Evolutionary conservation across 495 filamentous ascomycete species (phyloP).

Genomic region (Copromyces sp.): DNA sequence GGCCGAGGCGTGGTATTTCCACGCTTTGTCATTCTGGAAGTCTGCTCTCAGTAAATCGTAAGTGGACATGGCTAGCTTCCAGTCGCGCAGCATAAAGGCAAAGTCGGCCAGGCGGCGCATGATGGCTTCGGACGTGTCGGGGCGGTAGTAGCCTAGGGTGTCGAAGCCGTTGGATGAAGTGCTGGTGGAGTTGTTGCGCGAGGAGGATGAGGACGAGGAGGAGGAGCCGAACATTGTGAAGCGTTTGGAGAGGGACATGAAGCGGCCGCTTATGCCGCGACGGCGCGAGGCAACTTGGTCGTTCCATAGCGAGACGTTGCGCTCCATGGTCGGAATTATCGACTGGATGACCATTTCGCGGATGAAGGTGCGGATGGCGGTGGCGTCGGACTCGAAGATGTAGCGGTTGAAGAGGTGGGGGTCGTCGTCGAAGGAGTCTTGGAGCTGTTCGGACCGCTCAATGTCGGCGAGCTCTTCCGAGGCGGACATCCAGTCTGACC

Average conservation of each 20-base stretch:
- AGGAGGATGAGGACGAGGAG: constrained; percentile 33
- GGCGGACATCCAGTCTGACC: constrained; percentile 81
- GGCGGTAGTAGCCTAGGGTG: constrained; percentile 68
- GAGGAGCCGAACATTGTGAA: constrained; percentile 67
- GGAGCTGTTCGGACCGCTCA: constrained; percentile 42
- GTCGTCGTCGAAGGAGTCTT: constrained; percentile 58
- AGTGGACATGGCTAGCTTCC: constrained; percentile 78
- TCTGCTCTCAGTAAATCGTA: constrained; percentile 84
- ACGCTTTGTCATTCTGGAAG: constrained; percentile 90
- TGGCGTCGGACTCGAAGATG: constrained; percentile 85
- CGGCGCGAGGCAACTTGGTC: constrained; percentile 90
- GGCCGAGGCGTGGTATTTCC: constrained; percentile 85
- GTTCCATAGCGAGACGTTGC: constrained; percentile 82
- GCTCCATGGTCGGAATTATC: constrained; percentile 90
- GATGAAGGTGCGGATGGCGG: constrained; percentile 75
- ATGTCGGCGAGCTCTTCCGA: constrained; percentile 72
- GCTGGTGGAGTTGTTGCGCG: constrained; percentile 28
- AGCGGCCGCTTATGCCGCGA: constrained; percentile 75
- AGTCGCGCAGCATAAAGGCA: constrained; percentile 92
- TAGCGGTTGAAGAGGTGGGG: constrained; percentile 41
- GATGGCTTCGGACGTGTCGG: constrained; percentile 72
- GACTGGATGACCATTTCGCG: constrained; percentile 91
- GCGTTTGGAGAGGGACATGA: constrained; percentile 83
- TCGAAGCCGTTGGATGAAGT: constrained; percentile 59
- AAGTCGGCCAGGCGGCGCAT: constrained; percentile 93